Conservation (phyloP, 768 basidiomycete genomes). For the Pleurotus salmoneostramineus region DNA sequence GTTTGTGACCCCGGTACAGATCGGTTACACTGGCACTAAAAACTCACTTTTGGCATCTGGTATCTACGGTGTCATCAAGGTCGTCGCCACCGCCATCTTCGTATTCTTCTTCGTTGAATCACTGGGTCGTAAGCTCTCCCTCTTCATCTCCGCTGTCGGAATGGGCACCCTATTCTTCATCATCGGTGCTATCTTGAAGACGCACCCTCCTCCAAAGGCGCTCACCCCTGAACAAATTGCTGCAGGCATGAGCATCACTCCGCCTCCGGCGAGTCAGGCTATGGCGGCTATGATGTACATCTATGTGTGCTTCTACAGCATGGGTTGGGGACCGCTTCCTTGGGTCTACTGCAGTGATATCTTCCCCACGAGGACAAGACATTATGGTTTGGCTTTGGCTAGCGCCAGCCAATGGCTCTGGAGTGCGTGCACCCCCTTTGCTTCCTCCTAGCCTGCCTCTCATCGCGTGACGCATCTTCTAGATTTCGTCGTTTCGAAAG, state of each 20-base stretch:
- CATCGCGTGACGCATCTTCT: neutral
- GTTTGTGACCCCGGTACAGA: slow-evolving; percentile 28
- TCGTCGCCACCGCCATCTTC: slow-evolving; percentile 62
- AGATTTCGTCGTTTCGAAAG: slow-evolving; percentile 73
- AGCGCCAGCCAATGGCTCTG: slow-evolving; percentile 82
- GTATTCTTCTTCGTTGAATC: slow-evolving; percentile 66
- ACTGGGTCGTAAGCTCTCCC: slow-evolving; percentile 63
- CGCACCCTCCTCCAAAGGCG: slow-evolving; percentile 47
- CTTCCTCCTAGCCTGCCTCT: neutral
- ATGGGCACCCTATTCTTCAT: slow-evolving; percentile 84
- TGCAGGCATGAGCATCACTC: slow-evolving; percentile 21
- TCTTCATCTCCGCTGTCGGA: slow-evolving; percentile 71
- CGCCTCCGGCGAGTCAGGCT: slow-evolving; percentile 59
- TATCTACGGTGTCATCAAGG: slow-evolving; percentile 65
- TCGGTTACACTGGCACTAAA: slow-evolving; percentile 58
- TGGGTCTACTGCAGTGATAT: slow-evolving; percentile 78
- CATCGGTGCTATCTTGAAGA: slow-evolving; percentile 83
- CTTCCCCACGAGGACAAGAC: slow-evolving; percentile 80
- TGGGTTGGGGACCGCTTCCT: slow-evolving; percentile 60
- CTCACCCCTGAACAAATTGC: slow-evolving; percentile 19
- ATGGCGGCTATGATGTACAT: slow-evolving; percentile 89
- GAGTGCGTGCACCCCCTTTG: slow-evolving; percentile 44
- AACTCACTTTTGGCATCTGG: slow-evolving; percentile 70
- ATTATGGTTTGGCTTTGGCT: slow-evolving; percentile 74
- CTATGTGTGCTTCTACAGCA: slow-evolving; percentile 84